Evolutionary conservation across 768 basidiomycete genomes (phyloP).

Genomic region (Obba rivulosa): DNA sequence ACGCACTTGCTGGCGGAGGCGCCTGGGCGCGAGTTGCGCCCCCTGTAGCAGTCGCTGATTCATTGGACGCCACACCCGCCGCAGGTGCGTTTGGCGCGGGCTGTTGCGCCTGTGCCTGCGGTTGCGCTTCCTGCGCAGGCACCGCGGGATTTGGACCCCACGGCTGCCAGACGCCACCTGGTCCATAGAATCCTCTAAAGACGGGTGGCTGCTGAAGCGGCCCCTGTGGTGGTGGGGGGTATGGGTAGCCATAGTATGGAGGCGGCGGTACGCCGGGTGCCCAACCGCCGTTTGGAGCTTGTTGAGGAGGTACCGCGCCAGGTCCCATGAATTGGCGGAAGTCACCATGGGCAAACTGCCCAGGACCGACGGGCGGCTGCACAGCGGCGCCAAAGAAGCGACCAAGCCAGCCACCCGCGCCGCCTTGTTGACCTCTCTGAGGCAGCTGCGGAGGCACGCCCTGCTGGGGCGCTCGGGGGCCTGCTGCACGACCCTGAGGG

Average conservation of each 20-base stretch:
- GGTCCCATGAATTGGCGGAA: constrained; percentile 12
- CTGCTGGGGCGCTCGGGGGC: constrained; percentile 19
- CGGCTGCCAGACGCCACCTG: constrained; percentile 58
- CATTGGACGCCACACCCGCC: constrained; percentile 1
- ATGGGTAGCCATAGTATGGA: constrained; percentile 8
- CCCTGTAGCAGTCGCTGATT: constrained; percentile 8
- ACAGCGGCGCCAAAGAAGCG: constrained; percentile 52
- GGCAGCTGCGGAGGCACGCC: constrained; percentile 22
- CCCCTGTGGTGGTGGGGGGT: constrained; percentile 10
- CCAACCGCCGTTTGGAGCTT: constrained; percentile 2
- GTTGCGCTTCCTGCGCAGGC: constrained; percentile 7
- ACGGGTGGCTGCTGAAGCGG: constrained; percentile 35
- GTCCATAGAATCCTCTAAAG: constrained; percentile 59
- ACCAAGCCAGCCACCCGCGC: constrained; percentile 40
- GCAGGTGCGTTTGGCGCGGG: constrained; percentile 12
- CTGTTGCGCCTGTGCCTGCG: constrained; percentile 12
- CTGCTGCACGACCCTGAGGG: constrained; percentile 8
- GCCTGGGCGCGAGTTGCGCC: constrained; percentile 6
- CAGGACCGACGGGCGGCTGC: constrained; percentile 33
- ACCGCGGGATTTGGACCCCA: constrained; percentile 41
- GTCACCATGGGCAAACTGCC: constrained; percentile 17
- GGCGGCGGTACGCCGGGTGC: constrained; percentile 2
- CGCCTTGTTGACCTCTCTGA: constrained; percentile 28
- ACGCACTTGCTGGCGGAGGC: background rate
- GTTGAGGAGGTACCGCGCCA: constrained; percentile 27